These are phyloP conservation scores for Phoenix roebelenii DNA, from an alignment of 176 grass and related monocot species.

Conservation along the genomic window DNA sequence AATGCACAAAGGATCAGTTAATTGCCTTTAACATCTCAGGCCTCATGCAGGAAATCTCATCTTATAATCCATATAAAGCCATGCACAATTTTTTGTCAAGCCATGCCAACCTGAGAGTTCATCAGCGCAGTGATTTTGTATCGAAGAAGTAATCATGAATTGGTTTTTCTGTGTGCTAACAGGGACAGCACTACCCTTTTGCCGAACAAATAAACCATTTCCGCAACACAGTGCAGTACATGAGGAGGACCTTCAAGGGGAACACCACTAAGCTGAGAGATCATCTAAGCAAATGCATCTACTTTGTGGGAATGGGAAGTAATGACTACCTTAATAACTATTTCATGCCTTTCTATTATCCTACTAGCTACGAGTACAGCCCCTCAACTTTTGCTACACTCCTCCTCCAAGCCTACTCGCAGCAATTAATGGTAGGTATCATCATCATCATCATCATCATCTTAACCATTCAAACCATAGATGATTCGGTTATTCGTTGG, in stretches of 20 bases:
- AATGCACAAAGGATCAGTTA: no score
- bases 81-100: no score
- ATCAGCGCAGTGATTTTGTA: no score
- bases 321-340: conserved; percentile 61
- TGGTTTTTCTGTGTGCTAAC: not conserved
- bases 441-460: not conserved
- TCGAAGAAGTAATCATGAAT: no score
- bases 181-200: conserved; percentile 69
- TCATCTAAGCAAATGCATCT: conserved; percentile 63
- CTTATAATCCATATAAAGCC: no score
- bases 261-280: conserved; percentile 11
- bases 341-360: conserved; percentile 48
- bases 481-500: not conserved
- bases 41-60: no score
- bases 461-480: not conserved
- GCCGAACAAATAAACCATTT: conserved; percentile 68
- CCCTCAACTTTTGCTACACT: conserved; percentile 32
- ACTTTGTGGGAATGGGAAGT: conserved; percentile 55
- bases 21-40: no score
- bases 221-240: conserved; percentile 29
- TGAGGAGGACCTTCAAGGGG: conserved; percentile 28
- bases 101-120: no score
- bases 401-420: conserved; percentile 63
- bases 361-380: conserved; percentile 34
- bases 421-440: conserved; percentile 29